A percentile compares a stretch with the other conserved stretches of the same genome.
Evolutionary conservation across 495 filamentous ascomycete species (phyloP).

Genomic region (Penicillium canariense): DNA sequence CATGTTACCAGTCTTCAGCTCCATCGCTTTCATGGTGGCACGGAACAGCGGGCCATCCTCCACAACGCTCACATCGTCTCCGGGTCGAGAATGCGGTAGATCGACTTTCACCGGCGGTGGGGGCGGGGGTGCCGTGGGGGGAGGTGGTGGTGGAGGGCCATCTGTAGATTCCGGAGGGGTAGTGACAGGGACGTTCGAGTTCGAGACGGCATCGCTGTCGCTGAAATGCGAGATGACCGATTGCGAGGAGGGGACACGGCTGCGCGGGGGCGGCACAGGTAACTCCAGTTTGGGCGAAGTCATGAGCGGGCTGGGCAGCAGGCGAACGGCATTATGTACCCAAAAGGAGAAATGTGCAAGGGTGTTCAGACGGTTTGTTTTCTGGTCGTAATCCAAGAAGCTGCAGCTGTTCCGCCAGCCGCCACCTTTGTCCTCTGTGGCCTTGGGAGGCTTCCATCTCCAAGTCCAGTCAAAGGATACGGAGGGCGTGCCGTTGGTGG

Average conservation of each 20-base stretch:
- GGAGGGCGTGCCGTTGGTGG: conserved; percentile 73
- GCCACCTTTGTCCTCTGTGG: conserved; percentile 75
- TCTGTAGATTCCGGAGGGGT: conserved; percentile 60
- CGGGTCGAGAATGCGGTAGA: conserved; percentile 78
- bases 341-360: conserved; percentile 92
- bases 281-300: conserved; percentile 70
- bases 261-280: conserved; percentile 67
- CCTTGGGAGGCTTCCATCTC: conserved; percentile 92
- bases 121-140: conserved; percentile 44
- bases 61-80: conserved; percentile 78
- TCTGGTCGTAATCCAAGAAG: conserved; percentile 93
- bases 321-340: conserved; percentile 67
- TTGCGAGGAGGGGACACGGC: conserved; percentile 78
- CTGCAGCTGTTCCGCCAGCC: conserved; percentile 96
- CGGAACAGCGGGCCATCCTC: conserved; percentile 96
- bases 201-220: conserved; percentile 53
- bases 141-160: conserved; percentile 36
- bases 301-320: conserved; percentile 40
- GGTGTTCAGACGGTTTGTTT: conserved; percentile 82
- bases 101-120: conserved; percentile 72
- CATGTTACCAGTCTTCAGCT: conserved; percentile 97
- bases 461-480: conserved; percentile 94
- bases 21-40: conserved; percentile 93
- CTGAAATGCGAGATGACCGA: conserved; percentile 77
- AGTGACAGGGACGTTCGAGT: conserved; percentile 54